Evolutionary conservation across 164 flowering plant species (phyloP).

Genomic region (Annona cherimola): DNA sequence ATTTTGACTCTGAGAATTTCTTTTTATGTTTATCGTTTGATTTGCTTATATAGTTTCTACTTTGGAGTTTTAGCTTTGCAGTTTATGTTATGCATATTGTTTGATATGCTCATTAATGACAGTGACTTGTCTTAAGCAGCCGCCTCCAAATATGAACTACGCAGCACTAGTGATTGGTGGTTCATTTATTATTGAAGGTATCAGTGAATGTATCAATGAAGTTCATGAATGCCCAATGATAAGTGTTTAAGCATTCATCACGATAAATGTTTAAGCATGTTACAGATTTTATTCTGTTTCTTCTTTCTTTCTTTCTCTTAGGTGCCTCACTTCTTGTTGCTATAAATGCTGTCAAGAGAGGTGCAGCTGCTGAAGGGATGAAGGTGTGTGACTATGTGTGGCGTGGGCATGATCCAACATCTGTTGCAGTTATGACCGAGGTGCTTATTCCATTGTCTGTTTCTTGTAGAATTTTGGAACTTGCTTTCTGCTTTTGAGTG

Average conservation of each 20-base stretch:
- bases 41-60: not conserved
- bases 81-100: not conserved
- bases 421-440: conserved; percentile 99
- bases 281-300: not conserved
- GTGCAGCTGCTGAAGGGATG: conserved; percentile 98
- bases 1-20: not conserved
- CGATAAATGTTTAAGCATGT: not conserved
- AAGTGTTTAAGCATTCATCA: not conserved
- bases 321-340: conserved; percentile 97
- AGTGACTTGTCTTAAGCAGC: conserved; percentile 37
- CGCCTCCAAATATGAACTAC: conserved; percentile 67
- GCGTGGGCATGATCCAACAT: conserved; percentile 99
- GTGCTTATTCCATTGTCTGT: conserved; percentile 26
- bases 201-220: not conserved
- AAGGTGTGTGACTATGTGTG: conserved; percentile 83
- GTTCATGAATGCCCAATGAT: not conserved
- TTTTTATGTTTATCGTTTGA: too few relatives aligned
- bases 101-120: conserved; percentile 14
- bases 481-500: too few relatives aligned
- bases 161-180: conserved; percentile 97
- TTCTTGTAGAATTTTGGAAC: not conserved
- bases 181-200: conserved; percentile 92
- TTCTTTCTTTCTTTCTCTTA: conserved; percentile 22
- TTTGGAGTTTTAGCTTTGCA: not conserved
- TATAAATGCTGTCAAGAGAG: conserved; percentile 88